These are phyloP conservation scores for Termitomyces sp. DNA, from an alignment of 768 basidiomycete species.

Conservation along the genomic window DNA sequence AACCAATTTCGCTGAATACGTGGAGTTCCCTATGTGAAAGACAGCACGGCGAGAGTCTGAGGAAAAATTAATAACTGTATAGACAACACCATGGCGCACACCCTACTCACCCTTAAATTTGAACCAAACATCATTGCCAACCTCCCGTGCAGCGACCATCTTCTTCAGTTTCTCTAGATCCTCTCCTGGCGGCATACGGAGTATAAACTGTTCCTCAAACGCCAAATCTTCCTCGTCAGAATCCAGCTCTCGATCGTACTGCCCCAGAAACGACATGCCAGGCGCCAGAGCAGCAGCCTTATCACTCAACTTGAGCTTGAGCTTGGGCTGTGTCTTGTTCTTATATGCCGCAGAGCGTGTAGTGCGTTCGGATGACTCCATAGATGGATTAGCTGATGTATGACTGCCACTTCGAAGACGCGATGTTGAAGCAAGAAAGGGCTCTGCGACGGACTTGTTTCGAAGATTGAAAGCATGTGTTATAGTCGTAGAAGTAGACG, in stretches of 20 bases:
- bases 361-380: constrained; percentile 45
- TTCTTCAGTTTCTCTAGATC: constrained; percentile 79
- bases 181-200: constrained; percentile 84
- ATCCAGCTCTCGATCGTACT: constrained; percentile 92
- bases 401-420: constrained; percentile 37
- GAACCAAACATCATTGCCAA: constrained; percentile 89
- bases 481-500: constrained; percentile 29
- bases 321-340: constrained; percentile 63
- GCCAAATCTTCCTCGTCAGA: constrained; percentile 92
- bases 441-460: constrained; percentile 22
- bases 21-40: constrained; percentile 80
- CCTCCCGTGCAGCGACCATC: constrained; percentile 77
- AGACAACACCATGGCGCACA: constrained; percentile 1
- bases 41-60: constrained; percentile 88
- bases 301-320: constrained; percentile 86
- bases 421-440: constrained; percentile 25
- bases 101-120: constrained; percentile 83
- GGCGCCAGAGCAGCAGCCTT: constrained; percentile 78
- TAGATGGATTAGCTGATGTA: constrained; percentile 20
- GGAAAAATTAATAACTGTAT: background rate
- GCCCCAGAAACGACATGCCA: constrained; percentile 86
- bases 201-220: constrained; percentile 96
- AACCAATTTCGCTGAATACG: constrained; percentile 90
- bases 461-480: constrained; percentile 19
- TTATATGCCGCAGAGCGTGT: constrained; percentile 56